A percentile compares a stretch with the other conserved stretches of the same genome.
phyloP scores from a whole-genome alignment of 2,329 filamentous ascomycete species.

The Epicoccum nigrum region DNA sequence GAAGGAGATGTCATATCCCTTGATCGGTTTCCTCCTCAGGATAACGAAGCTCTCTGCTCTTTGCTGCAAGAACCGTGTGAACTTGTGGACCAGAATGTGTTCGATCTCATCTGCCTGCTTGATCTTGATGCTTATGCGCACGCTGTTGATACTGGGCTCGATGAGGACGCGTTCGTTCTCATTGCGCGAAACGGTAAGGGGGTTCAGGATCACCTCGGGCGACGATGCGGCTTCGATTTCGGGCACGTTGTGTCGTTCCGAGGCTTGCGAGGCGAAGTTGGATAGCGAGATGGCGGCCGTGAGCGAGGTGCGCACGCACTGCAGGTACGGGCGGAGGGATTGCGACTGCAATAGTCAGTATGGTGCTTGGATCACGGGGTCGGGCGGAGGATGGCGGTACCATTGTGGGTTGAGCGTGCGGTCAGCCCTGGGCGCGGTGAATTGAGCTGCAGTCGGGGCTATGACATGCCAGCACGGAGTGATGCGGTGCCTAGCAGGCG shows the following conservation, averaged over 20 bases:
- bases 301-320: conserved; percentile 92
- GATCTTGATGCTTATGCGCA: conserved; percentile 97
- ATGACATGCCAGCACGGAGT: conserved; percentile 41
- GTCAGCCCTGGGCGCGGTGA: conserved; percentile 25
- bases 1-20: conserved; percentile 99
- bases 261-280: conserved; percentile 96
- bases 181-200: conserved; percentile 88
- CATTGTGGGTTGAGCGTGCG: conserved; percentile 34
- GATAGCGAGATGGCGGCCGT: conserved; percentile 92
- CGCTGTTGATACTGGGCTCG: conserved; percentile 95
- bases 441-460: conserved; percentile 30
- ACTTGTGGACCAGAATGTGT: conserved; percentile 97
- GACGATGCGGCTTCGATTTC: conserved; percentile 94
- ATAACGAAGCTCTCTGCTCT: conserved; percentile 98
- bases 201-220: conserved; percentile 91
- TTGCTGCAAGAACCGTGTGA: conserved; percentile 94
- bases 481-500: conserved; percentile 29
- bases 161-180: conserved; percentile 97
- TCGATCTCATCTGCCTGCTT: conserved; percentile 99
- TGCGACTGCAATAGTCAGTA: conserved; percentile 70
- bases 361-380: not conserved
- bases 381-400: conserved; percentile 23
- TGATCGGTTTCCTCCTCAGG: conserved; percentile 89
- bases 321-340: conserved; percentile 94
- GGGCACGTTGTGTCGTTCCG: conserved; percentile 96